Conservation (phyloP, 2,329 filamentous ascomycete genomes). For the Chaetomium globosum region DNA sequence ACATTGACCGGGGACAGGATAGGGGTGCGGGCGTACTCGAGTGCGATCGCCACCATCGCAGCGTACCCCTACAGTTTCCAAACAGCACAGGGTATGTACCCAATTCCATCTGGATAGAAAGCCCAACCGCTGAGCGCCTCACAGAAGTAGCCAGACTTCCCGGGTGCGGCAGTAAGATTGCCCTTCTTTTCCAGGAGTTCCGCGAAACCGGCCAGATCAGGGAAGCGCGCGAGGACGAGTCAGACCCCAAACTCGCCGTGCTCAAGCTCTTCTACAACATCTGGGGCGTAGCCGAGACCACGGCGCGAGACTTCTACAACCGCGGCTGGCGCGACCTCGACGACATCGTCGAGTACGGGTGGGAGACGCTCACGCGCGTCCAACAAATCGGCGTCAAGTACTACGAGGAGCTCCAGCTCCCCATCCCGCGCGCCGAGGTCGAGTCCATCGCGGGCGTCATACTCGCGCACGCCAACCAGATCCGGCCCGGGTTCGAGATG, state of each 20-base stretch:
- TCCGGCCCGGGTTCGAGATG: constrained; percentile 60
- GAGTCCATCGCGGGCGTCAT: constrained; percentile 68
- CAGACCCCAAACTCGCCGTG: constrained; percentile 64
- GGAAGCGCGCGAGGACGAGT: constrained; percentile 65
- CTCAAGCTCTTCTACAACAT: constrained; percentile 78
- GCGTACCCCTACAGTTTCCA: constrained; percentile 69
- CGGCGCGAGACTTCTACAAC: constrained; percentile 78
- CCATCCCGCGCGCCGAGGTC: constrained; percentile 73
- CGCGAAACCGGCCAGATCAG: constrained; percentile 59
- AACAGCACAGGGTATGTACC: constrained; percentile 46
- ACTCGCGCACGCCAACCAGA: constrained; percentile 64
- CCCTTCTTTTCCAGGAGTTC: constrained; percentile 76
- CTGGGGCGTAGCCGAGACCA: constrained; percentile 87
- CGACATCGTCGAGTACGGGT: constrained; percentile 81
- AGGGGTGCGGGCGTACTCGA: constrained; percentile 83
- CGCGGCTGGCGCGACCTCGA: constrained; percentile 82
- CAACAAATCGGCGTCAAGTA: constrained; percentile 95
- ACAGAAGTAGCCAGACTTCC: constrained; percentile 64
- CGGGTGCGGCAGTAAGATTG: constrained; percentile 80
- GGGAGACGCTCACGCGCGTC: constrained; percentile 71
- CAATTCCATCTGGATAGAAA: neutral
- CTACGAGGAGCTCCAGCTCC: constrained; percentile 78
- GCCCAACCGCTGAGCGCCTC: constrained; percentile 8
- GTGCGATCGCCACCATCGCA: constrained; percentile 77
- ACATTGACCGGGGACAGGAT: constrained; percentile 74